Percentiles rank a stretch among this genome's conserved stretches.
These are phyloP conservation scores for Candida gigantensis DNA, from an alignment of 1,139 yeast species.

Conservation along the genomic window DNA sequence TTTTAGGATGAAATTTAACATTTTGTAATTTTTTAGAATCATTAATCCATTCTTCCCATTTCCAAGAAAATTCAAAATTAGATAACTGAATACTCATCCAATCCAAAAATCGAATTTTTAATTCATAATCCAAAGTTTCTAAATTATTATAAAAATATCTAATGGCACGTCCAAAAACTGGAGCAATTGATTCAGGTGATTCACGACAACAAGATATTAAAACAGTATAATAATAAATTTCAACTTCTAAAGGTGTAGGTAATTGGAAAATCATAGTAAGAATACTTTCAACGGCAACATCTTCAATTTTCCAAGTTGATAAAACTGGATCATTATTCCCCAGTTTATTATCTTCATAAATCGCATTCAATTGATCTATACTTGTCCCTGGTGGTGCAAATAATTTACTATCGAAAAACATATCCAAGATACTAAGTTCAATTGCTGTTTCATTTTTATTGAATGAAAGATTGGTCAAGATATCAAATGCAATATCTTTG, in stretches of 20 bases:
- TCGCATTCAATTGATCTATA: constrained; percentile 60
- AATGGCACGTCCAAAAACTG: constrained; percentile 92
- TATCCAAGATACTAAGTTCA: constrained; percentile 74
- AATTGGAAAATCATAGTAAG: constrained; percentile 75
- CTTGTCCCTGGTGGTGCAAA: constrained; percentile 87
- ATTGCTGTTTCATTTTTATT: constrained; percentile 86
- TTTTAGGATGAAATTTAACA: constrained; percentile 66
- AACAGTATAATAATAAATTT: constrained; percentile 82
- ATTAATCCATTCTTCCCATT: constrained; percentile 92
- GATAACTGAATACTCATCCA: constrained; percentile 96
- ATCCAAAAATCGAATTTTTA: constrained; percentile 71
- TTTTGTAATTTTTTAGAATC: constrained; percentile 43
- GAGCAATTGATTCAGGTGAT: constrained; percentile 90
- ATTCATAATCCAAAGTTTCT: constrained; percentile 71
- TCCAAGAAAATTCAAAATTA: constrained; percentile 95
- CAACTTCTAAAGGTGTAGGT: constrained; percentile 66
- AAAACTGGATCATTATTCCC: constrained; percentile 48
- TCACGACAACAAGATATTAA: constrained; percentile 84
- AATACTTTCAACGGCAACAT: constrained; percentile 81
- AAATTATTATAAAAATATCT: constrained; percentile 76
- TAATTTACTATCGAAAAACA: constrained; percentile 66
- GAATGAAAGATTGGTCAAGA: constrained; percentile 79
- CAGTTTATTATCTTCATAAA: constrained; percentile 37
- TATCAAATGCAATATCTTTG: constrained; percentile 74
- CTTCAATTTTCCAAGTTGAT: constrained; percentile 90